Evolutionary conservation across 345 rosid genomes (phyloP).

Genomic region (Arabidopsis thaliana): DNA sequence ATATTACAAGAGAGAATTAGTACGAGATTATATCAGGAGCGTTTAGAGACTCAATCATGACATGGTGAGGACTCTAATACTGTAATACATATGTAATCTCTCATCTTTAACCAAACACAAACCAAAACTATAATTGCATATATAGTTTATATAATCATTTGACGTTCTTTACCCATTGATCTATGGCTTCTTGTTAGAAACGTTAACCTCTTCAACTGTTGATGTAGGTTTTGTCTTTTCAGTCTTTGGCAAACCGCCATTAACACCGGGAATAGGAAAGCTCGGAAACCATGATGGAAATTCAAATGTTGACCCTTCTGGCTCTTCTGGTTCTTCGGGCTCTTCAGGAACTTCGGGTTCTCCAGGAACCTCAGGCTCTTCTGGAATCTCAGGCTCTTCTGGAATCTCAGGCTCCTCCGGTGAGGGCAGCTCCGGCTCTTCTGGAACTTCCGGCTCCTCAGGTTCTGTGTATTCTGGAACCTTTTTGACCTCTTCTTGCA

Average conservation of each 20-base stretch:
- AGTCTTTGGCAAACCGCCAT: conserved; percentile 17
- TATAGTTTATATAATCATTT: conserved; percentile 12
- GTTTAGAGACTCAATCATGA: conserved; percentile 1
- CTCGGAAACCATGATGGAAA: conserved; percentile 40
- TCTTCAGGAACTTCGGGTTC: conserved; percentile 31
- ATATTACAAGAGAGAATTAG: conserved; percentile 1
- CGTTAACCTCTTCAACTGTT: conserved; percentile 23
- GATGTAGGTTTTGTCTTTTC: conserved; percentile 17
- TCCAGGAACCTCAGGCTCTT: conserved; percentile 25
- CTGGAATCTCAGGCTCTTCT: background rate
- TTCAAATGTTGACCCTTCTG: background rate
- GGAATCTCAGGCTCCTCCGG: conserved; percentile 28
- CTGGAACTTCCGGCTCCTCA: conserved; percentile 31
- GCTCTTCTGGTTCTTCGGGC: conserved; percentile 31
- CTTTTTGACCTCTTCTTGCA: conserved; percentile 24
- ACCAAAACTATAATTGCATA: conserved; percentile 11
- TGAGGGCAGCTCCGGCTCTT: background rate
- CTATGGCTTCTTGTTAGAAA: conserved; percentile 45
- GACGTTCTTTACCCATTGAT: conserved; percentile 3
- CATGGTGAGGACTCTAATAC: background rate
- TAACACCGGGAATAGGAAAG: conserved; percentile 39
- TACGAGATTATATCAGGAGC: background rate
- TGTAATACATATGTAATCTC: background rate
- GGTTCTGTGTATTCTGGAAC: conserved; percentile 11
- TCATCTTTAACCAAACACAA: background rate